These are phyloP conservation scores for Collybia sp. DNA, from an alignment of 768 basidiomycete genomes.

Conservation along the genomic window DNA sequence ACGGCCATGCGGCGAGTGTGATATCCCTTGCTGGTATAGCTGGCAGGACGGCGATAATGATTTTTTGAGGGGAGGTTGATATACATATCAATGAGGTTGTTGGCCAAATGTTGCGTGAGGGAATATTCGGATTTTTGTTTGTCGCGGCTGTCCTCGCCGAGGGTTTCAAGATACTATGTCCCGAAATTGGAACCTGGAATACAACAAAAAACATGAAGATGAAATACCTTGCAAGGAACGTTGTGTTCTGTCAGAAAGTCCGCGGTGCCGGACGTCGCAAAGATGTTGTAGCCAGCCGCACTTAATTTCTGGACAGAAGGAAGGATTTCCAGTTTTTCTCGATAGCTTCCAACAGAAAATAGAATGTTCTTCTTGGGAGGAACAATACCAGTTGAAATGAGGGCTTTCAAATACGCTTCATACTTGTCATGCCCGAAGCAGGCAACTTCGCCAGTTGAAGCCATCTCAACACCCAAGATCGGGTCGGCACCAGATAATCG, in stretches of 20 bases:
- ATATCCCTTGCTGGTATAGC: constrained; percentile 96
- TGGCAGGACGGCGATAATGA: constrained; percentile 93
- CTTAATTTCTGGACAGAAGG: constrained; percentile 95
- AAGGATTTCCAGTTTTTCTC: constrained; percentile 95
- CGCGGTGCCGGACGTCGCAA: constrained; percentile 94
- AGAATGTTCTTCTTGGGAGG: constrained; percentile 97
- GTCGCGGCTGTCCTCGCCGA: constrained; percentile 69
- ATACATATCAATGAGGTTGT: constrained; percentile 98
- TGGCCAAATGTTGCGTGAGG: constrained; percentile 91
- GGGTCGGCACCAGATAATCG: constrained; percentile 96
- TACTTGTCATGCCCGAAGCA: constrained; percentile 98
- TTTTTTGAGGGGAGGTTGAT: constrained; percentile 99
- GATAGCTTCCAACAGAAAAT: constrained; percentile 94
- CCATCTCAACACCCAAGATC: constrained; percentile 98
- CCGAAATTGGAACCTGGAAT: constrained; percentile 2
- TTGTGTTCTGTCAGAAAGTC: constrained; percentile 98
- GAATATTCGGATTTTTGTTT: constrained; percentile 97
- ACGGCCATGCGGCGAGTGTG: constrained; percentile 97
- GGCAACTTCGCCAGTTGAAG: constrained; percentile 98
- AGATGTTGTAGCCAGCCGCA: constrained; percentile 90
- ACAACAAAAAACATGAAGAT: background rate
- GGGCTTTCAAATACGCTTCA: constrained; percentile 96
- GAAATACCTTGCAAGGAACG: constrained; percentile 85
- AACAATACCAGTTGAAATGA: constrained; percentile 94
- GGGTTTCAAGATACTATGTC: constrained; percentile 79